Evolutionary conservation across 2,329 filamentous ascomycete genomes (phyloP).

Genomic region (Alternaria brassicicola): DNA sequence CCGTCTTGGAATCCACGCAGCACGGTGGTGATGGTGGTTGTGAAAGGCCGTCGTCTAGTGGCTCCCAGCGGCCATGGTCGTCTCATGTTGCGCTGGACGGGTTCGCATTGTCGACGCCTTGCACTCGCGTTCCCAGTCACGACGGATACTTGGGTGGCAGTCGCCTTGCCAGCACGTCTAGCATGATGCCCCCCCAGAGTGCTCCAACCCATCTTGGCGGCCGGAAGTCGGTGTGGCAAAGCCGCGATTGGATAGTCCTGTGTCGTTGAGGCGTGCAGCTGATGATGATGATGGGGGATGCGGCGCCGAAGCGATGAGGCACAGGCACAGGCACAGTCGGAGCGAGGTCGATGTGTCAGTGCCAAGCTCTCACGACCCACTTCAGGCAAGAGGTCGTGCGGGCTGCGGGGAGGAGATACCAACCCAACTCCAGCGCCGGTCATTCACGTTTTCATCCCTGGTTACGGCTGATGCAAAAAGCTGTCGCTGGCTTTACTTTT

Average conservation of each 20-base stretch:
- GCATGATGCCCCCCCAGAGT: not conserved
- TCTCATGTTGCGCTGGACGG: not conserved
- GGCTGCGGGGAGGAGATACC: constrained; percentile 9
- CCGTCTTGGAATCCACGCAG: not conserved
- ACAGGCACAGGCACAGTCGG: not conserved
- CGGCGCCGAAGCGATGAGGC: constrained; percentile 2
- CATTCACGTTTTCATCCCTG: not conserved
- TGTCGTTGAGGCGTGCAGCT: not conserved
- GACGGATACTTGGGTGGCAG: not conserved
- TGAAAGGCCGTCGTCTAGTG: not conserved
- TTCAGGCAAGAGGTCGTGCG: constrained; percentile 9
- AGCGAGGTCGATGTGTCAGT: constrained; percentile 10
- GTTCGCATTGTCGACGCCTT: not conserved
- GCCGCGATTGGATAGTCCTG: constrained; percentile 4
- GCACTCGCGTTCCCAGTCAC: not conserved
- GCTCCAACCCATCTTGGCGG: not conserved
- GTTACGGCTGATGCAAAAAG: not conserved
- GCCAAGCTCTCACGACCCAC: constrained; percentile 13
- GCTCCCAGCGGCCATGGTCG: not conserved
- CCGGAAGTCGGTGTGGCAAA: not conserved
- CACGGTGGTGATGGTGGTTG: not conserved
- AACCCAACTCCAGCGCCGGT: not conserved
- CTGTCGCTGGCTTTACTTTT: not conserved
- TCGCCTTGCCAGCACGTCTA: not conserved
- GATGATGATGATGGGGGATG: constrained; percentile 7